Evolutionary conservation across 179 eudicot genomes (phyloP), one percentile per base, ranked within the genome.

Genomic region (Monotropa hypopitys): DNA sequence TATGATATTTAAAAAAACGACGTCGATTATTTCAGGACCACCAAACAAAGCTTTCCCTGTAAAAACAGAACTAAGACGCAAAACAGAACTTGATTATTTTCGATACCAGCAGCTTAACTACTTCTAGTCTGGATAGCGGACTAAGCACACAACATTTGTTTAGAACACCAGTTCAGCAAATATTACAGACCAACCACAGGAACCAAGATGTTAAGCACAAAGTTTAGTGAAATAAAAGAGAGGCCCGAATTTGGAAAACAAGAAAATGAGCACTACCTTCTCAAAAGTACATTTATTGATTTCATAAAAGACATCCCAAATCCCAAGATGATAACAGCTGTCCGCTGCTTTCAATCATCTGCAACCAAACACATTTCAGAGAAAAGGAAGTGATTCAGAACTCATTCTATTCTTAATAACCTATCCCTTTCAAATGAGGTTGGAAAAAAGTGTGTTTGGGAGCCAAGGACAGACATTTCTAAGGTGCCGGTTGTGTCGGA

Each of bases 301-400:
- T n/a, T 59, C 57, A 21, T 23, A 30, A 76, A 57, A 68, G 45
- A 32, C 33, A 65, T 21, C 16, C 62, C 47, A 46, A 28, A 16
- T 35, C 49, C 45, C 33, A 1, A 42, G 21, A 10, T 2, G 42
- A 7, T 12, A 32, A 6, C 49, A 35, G 75, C 65, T 0, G 57
- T 43, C 46, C 1, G 74, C 81, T 42, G 67, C 69, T 65, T 47
- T 74, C 70, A 81, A 65, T 47, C 77, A 67, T 81, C 81, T 81
- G 84, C 77, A 81, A 1, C 63, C 69, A n/a, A 65, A 65, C 30
- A 65, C 8, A 77, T 28, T 40, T 0, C 7, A 59, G 23, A 50
- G 45, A 32, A 21, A 65, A 70, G 5, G 16, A 20, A 13, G 74
- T 71, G 59, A 45, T 46, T 76, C 50, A 76, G n/a, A 75, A 50